Base-by-base conservation (phyloP, 2,329 filamentous ascomycete genomes). In the Fusarium irregulare region DNA sequence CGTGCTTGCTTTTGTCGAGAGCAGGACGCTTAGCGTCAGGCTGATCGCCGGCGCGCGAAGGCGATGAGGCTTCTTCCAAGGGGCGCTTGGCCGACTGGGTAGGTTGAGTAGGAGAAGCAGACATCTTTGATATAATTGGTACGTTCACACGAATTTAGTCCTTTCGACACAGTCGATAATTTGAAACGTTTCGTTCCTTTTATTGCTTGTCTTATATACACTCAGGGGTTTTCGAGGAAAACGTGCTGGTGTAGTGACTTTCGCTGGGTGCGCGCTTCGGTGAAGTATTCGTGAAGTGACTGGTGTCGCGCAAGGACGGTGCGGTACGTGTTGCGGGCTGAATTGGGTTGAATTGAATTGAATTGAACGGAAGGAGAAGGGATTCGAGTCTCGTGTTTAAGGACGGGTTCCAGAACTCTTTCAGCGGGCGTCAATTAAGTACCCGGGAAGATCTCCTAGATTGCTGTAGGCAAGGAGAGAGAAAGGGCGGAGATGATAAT, bases 21-120 rank as follows among this genome's bases (percentile, higher is more conserved):
- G 96, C 96, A 50, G 93, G 96, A 74, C 96, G 93, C 85, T 99
- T 99, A 68, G 96, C 96, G 75, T 99, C 96, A 56, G 97, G 96
- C 80, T 98, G 94, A 76, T 98, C 96, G 78, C 89, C 93, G 41
- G 92, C 91, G 68, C 92, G 92, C 32, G 94, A 97, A 37, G 96
- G 96, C 12, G 96, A 99, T 20, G 96, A 98, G 13, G 95, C 92
- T 79, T 98, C 96, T 86, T 99, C 96, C 72, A 99, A 89, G 66
- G 96, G 96, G 78, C 96, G 94, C 88, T 99, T 99, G 69, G 88
- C 85, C 75, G 89, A 91, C 78, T 93, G 89, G 63, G 90, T 91
- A 53, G 89, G 88, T 67, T 86, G 85, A 68, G 85, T 82, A 30
- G 88, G 89, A 72, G 88, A 93, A 70, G 91, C 87, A 83, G 92